A percentile compares a stretch with the other conserved stretches of the same genome.
phyloP scores from a whole-genome alignment of 345 rosid species.

The Murraya koenigii region DNA sequence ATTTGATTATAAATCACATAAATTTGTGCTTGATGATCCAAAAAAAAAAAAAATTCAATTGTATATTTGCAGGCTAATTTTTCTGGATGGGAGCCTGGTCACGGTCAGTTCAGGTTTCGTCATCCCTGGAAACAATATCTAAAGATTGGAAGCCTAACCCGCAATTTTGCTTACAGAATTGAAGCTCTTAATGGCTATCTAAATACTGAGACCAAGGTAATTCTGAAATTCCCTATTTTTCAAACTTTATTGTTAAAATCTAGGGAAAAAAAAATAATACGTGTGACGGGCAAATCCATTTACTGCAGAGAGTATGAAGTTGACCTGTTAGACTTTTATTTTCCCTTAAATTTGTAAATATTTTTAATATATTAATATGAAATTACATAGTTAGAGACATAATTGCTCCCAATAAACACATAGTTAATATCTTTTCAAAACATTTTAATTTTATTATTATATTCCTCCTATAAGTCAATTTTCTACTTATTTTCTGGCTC shows the following conservation, averaged over 20 bases:
- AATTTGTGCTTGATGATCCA: neutral
- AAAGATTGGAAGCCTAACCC: slow-evolving; percentile 27
- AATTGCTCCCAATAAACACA: too few relatives aligned
- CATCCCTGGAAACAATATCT: slow-evolving; percentile 47
- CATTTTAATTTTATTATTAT: too few relatives aligned
- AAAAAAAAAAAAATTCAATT: neutral
- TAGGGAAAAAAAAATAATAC: neutral
- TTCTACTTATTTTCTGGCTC: too few relatives aligned
- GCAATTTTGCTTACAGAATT: slow-evolving; percentile 37
- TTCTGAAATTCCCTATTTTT: neutral
- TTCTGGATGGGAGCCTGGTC: slow-evolving; percentile 44
- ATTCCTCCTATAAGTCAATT: too few relatives aligned
- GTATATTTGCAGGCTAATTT: slow-evolving; percentile 31
- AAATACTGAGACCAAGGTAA: slow-evolving; percentile 7
- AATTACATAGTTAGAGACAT: too few relatives aligned
- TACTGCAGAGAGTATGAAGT: too few relatives aligned
- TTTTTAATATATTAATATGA: too few relatives aligned
- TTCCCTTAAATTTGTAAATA: too few relatives aligned
- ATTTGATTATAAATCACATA: too few relatives aligned
- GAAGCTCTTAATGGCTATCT: slow-evolving; percentile 27
- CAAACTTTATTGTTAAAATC: neutral
- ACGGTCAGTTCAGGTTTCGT: slow-evolving; percentile 33
- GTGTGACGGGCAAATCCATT: too few relatives aligned
- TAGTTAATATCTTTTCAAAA: too few relatives aligned
- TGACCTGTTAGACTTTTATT: too few relatives aligned